Conservation (phyloP, 192 early-diverging fungal genomes). For the Coemansia brasiliensis region DNA sequence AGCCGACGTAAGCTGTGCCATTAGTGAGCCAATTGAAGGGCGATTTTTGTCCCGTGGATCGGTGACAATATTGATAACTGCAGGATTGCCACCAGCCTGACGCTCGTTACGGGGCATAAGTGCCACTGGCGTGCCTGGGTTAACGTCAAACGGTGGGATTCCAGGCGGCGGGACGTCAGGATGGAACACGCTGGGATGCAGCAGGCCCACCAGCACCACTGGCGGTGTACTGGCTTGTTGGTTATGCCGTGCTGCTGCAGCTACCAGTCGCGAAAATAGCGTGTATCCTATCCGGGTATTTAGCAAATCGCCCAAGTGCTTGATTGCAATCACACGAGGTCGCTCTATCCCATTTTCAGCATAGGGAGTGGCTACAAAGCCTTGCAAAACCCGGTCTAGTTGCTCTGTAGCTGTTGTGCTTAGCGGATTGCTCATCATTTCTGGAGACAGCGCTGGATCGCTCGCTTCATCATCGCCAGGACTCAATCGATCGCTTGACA, state of each 20-base stretch:
- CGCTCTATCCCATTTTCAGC: slow-evolving; percentile 10
- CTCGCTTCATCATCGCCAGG: slow-evolving; percentile 21
- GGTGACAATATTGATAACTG: slow-evolving; percentile 17
- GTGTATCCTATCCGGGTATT: slow-evolving; percentile 55
- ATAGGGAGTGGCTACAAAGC: slow-evolving; percentile 22
- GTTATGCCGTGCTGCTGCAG: slow-evolving; percentile 22
- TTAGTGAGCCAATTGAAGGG: background rate
- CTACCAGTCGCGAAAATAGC: slow-evolving; percentile 37
- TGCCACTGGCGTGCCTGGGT: slow-evolving; percentile 40
- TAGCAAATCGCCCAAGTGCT: slow-evolving; percentile 51
- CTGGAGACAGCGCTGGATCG: slow-evolving; percentile 42
- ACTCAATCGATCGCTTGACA: slow-evolving; percentile 17
- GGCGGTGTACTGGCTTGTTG: slow-evolving; percentile 3
- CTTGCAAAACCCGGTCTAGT: slow-evolving; percentile 28
- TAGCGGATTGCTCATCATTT: slow-evolving; percentile 54
- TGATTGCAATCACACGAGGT: slow-evolving; percentile 39
- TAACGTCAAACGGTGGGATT: slow-evolving; percentile 52
- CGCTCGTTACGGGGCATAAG: slow-evolving; percentile 35
- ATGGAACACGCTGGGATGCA: slow-evolving; percentile 54
- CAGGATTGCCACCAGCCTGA: slow-evolving; percentile 1
- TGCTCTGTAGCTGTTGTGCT: slow-evolving; percentile 29
- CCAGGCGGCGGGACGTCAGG: slow-evolving; percentile 39
- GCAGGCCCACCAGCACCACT: slow-evolving; percentile 35
- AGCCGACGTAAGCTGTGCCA: background rate
- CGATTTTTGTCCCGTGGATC: slow-evolving; percentile 1